Evolutionary conservation across 495 filamentous ascomycete species (phyloP), one percentile per base, ranked within the genome.

Genomic region (Xanthoparmelia taractica): DNA sequence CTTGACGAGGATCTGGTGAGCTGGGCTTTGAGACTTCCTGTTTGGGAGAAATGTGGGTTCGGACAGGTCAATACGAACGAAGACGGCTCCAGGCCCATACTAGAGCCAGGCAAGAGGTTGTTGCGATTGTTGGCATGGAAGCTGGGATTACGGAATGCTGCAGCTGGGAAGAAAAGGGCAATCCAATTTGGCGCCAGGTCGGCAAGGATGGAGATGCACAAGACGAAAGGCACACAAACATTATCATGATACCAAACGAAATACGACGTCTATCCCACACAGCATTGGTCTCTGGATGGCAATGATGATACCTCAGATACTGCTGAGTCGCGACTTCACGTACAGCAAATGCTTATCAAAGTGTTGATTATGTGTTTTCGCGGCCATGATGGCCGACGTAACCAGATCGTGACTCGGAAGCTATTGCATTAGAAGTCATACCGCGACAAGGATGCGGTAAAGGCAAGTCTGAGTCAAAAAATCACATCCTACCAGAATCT

Each of bases 141-240:
- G 36, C 72, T 97, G 12, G 89, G 88, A 1, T 83, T 99, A 80
- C 67, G 67, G 1, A 73, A 70, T 6, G 90, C 88, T 0, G 86
- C 94, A 4, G 78, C 74, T 36, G 91, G 96, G 74, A 96, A 94
- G 79, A 99, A 99, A 73, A 81, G 94, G 66, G 94, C 94, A 18
- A 90, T 93, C 58, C 91, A 96, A 73, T 96, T 96, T 70, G 91
- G 91, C 36, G 83, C 90, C 10, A 79, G 90, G 64, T 94, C 89
- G 13, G 91, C 91, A 13, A 95, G 91, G 73, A 93, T 95, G 85
- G 87, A 91, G 70, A 75, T 73, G 36, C 87, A 91, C 17, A 84
- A 77, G 64, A 84, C 78, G 18, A 91, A 87, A 70, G 91, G 91
- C 1, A 93, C 89, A 12, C 76, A 81, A 66, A 68, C 71, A 11